phyloP scores from a whole-genome alignment of 2,329 filamentous ascomycete species.

The Cladophialophora exuberans region DNA sequence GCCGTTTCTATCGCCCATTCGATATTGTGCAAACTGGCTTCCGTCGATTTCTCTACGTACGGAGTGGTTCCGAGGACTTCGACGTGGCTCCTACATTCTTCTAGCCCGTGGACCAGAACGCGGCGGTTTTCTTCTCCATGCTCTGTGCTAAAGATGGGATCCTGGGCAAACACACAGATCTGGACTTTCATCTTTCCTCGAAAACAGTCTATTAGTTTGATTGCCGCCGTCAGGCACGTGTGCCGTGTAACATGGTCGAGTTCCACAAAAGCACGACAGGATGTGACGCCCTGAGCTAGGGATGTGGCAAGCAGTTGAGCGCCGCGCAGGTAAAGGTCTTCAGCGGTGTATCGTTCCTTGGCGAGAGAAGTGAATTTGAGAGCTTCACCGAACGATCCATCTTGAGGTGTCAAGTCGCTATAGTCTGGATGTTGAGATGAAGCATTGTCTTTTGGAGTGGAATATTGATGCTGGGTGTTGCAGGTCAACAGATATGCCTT shows the following conservation, averaged over 20 bases:
- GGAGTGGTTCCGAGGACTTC: slow-evolving; percentile 69
- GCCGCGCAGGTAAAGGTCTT: slow-evolving; percentile 68
- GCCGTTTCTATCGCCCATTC: slow-evolving; percentile 64
- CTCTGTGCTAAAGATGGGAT: slow-evolving; percentile 65
- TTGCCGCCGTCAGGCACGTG: slow-evolving; percentile 61
- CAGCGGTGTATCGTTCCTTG: slow-evolving; percentile 64
- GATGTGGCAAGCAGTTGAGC: slow-evolving; percentile 68
- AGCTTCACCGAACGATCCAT: slow-evolving; percentile 69
- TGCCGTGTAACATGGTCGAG: slow-evolving; percentile 65
- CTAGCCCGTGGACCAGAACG: slow-evolving; percentile 54
- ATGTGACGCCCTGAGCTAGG: slow-evolving; percentile 66
- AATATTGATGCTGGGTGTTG: slow-evolving; percentile 24
- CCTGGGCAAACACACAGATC: slow-evolving; percentile 72
- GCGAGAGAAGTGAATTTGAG: slow-evolving; percentile 61
- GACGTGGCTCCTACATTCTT: slow-evolving; percentile 42
- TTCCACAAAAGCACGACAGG: slow-evolving; percentile 72
- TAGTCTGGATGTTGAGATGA: slow-evolving; percentile 43
- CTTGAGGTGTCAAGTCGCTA: slow-evolving; percentile 60
- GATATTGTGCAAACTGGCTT: slow-evolving; percentile 60
- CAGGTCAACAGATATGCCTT: slow-evolving; percentile 46
- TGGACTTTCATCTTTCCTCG: slow-evolving; percentile 61
- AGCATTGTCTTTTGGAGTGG: background rate
- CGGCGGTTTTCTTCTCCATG: slow-evolving; percentile 55
- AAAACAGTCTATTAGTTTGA: slow-evolving; percentile 61
- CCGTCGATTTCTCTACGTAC: slow-evolving; percentile 64